Conservation (phyloP, 2,329 filamentous ascomycete genomes). For the Westerdykella ornata region DNA sequence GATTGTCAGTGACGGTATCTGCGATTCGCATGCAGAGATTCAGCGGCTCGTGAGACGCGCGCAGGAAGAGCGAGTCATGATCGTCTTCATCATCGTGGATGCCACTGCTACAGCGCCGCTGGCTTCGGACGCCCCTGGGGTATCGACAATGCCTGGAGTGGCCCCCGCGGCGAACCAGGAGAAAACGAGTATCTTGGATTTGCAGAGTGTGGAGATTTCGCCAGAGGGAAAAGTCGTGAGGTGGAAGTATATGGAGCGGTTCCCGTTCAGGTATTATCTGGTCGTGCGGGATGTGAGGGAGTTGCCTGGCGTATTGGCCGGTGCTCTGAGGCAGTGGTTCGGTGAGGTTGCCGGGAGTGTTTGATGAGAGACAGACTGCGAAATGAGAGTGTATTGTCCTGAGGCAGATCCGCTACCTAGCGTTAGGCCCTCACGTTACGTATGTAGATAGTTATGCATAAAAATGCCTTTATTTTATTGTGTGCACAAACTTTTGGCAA, state of each 20-base stretch:
- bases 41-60: constrained; percentile 77
- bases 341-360: constrained; percentile 54
- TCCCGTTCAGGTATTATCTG: constrained; percentile 95
- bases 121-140: constrained; percentile 5
- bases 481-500: no score
- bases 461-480: no score
- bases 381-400: no score
- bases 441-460: no score
- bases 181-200: constrained; percentile 70
- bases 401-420: no score
- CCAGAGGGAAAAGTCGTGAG: constrained; percentile 66
- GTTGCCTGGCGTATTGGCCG: constrained; percentile 79
- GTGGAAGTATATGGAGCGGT: constrained; percentile 86
- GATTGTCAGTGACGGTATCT: constrained; percentile 89
- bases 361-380: no score
- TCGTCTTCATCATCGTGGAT: constrained; percentile 97
- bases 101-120: constrained; percentile 31
- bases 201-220: constrained; percentile 80
- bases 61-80: constrained; percentile 90
- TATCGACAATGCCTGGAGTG: constrained; percentile 2
- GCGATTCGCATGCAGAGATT: constrained; percentile 80
- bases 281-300: constrained; percentile 90
- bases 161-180: constrained; percentile 15
- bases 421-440: no score
- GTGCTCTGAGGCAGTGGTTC: constrained; percentile 93